Evolutionary conservation across 495 filamentous ascomycete genomes (phyloP), one percentile per base, ranked within the genome.

Genomic region (Talaromyces proteolyticus): DNA sequence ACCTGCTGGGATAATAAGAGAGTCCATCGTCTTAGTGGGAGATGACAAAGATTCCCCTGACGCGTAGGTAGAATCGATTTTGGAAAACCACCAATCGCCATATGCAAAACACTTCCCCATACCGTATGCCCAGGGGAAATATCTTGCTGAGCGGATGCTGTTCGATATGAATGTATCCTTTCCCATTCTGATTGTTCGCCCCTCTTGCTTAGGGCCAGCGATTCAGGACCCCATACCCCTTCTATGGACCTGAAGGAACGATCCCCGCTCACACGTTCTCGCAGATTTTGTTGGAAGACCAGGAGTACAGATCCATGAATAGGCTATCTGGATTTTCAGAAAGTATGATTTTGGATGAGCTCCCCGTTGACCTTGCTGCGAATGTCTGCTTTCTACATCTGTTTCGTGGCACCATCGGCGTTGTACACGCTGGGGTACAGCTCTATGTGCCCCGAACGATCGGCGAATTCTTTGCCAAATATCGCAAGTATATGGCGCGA

Each of bases 161-260:
- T 42, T 59, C 6, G 65, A 59, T 48, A 60, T 65, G 2, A 44
- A 56, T 21, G 6, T 29, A 12, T 12, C 26, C 6, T 46, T 72
- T 6, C 66, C 68, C 3, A 43, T 72, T 20, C 45, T 72, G 4
- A 38, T 73, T n/a, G 44, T 73, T 0, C 62, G 69, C 11, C 69
- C 69, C 12, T 69, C 69, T 0, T 69, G 69, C n/a, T 67, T 73
- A 22, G 68, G 63, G 3, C 63, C 68, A 24, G 62, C 69, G 4
- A 38, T 73, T 2, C 60, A 62, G 21, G 52, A 70, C 37, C 69
- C 69, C 3, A n/a, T 71, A 62, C 25, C 60, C 67, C 10, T 40
- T 68, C 2, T 72, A 72, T 37, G 68, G 65, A 20, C 58, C 63
- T 0, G 63, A 67, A 37, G 58, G 60, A 16, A 65, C 63, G 1